Base-by-base conservation (phyloP, 2,329 filamentous ascomycete genomes). In the Boeremia exigua region DNA sequence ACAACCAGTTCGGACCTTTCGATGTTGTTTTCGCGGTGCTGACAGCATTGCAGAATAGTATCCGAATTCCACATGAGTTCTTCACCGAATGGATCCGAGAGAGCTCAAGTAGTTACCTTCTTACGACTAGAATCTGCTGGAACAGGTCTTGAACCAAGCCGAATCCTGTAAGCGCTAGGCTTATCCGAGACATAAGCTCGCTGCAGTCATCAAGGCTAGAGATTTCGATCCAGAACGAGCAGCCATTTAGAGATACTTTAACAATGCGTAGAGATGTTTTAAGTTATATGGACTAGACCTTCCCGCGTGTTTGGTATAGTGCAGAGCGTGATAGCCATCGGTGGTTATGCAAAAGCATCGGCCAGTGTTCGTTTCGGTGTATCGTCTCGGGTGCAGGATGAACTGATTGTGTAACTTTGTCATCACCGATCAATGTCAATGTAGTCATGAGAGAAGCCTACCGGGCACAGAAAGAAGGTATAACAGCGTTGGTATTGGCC, bases 1-100 rank as follows among this genome's bases (percentile, higher is more conserved):
- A 50, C 67, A 70, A 8, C 58, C 54, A 1, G 46, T 57, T 10
- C 48, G 39, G 11, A 42, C 29, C 29, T 59, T 59, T 27, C 45
- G 36, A 27, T 56, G 48, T 19, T 37, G 15, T 15, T 50, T 56
- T 34, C 47, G 44, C 15, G 34, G 15, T 19, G 45, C 9, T 23
- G 45, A 39, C 8, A 29, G 25, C 45, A 48, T 48, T 3, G 8
- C 6, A 6, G 12, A 15, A 2, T 9, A 32, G 2, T 7, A 6
- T 11, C 15, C 2, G 12, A 9, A 25, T 3, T 27, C 11, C 4
- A 12, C 27, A n/a, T 8, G 14, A 40, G 17, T 4, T 25, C 9
- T 12, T 11, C 3, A 27, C 14, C 15, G 9, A 27, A 17, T 32
- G 6, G 14, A 17, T 9, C 11, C 2, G 12, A 19, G 33, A 23